Evolutionary conservation across 2,329 filamentous ascomycete genomes (phyloP).

Genomic region (Dothidotthia symphoricarpi): DNA sequence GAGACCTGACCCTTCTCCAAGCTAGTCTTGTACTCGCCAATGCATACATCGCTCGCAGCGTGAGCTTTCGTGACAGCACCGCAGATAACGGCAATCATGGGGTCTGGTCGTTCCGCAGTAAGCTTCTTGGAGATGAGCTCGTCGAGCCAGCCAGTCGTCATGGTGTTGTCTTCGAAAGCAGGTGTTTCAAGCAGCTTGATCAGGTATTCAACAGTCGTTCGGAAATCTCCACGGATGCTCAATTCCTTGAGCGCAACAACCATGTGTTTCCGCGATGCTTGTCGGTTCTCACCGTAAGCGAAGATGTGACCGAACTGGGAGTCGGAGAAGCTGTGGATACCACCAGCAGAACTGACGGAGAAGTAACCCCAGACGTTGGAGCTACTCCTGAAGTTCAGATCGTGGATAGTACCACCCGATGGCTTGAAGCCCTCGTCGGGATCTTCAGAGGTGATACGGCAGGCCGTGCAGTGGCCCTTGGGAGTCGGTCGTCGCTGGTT

Average conservation of each 20-base stretch:
- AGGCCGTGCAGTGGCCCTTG: constrained; percentile 96
- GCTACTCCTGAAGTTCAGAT: constrained; percentile 97
- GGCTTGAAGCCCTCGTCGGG: constrained; percentile 99
- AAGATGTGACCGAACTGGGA: constrained; percentile 99
- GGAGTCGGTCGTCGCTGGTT: constrained; percentile 86
- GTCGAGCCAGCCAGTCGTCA: constrained; percentile 97
- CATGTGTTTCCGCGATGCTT: constrained; percentile 98
- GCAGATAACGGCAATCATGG: constrained; percentile 89
- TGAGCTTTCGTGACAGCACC: constrained; percentile 95
- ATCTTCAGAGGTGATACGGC: constrained; percentile 98
- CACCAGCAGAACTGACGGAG: constrained; percentile 92
- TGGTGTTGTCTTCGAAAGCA: constrained; percentile 98
- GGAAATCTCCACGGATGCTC: constrained; percentile 99
- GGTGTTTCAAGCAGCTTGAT: constrained; percentile 98
- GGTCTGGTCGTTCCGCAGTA: constrained; percentile 91
- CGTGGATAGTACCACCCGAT: constrained; percentile 97
- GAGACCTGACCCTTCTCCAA: constrained; percentile 97
- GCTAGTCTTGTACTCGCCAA: constrained; percentile 80
- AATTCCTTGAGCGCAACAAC: constrained; percentile 96
- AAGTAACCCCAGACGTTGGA: constrained; percentile 99
- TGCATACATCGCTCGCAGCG: constrained; percentile 85
- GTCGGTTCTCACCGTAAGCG: constrained; percentile 95
- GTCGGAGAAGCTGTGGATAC: constrained; percentile 99
- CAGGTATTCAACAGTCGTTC: constrained; percentile 96
- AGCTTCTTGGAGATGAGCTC: constrained; percentile 98